A percentile compares a stretch with the other conserved stretches of the same genome.
phyloP scores from a whole-genome alignment of 2,329 filamentous ascomycete genomes.

The Coniochaeta sp. region DNA sequence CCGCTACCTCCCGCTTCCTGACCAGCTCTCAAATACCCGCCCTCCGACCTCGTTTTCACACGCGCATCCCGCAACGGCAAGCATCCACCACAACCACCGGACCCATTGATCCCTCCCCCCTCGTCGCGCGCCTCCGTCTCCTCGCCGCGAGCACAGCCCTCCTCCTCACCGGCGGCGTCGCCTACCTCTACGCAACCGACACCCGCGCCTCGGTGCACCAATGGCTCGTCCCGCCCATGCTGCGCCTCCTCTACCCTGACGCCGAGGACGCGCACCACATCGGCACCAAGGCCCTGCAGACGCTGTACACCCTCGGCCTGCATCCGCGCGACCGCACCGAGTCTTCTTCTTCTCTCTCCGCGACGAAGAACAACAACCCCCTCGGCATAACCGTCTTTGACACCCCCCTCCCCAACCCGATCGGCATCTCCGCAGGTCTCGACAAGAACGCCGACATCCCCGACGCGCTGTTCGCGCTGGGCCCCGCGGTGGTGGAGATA shows the following conservation, averaged over 20 bases:
- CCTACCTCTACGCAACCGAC: constrained; percentile 67
- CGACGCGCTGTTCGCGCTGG: constrained; percentile 75
- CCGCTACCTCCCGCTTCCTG: constrained; percentile 14
- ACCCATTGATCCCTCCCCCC: constrained; percentile 15
- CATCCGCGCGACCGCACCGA: constrained; percentile 77
- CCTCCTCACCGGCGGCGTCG: constrained; percentile 32
- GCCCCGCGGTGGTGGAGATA: constrained; percentile 83
- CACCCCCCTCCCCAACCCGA: constrained; percentile 70
- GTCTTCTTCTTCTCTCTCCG: constrained; percentile 19
- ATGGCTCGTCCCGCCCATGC: constrained; percentile 57
- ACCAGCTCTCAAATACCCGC: constrained; percentile 7
- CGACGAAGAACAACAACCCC: constrained; percentile 26
- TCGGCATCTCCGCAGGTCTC: constrained; percentile 90
- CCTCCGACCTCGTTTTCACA: neutral
- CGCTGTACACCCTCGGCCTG: constrained; percentile 65
- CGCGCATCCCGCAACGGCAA: constrained; percentile 11
- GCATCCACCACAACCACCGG: constrained; percentile 15
- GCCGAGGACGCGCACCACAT: constrained; percentile 89
- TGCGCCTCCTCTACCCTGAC: constrained; percentile 63
- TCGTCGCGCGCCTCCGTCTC: constrained; percentile 23
- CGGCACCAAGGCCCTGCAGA: constrained; percentile 64
- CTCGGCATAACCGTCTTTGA: constrained; percentile 61
- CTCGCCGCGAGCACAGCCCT: too few relatives aligned
- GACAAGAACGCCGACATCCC: constrained; percentile 93
- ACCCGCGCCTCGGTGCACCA: constrained; percentile 65